These are phyloP conservation scores for Rutidosis leptorrhynchoides DNA, from an alignment of 129 eudicot genomes.

Conservation along the genomic window DNA sequence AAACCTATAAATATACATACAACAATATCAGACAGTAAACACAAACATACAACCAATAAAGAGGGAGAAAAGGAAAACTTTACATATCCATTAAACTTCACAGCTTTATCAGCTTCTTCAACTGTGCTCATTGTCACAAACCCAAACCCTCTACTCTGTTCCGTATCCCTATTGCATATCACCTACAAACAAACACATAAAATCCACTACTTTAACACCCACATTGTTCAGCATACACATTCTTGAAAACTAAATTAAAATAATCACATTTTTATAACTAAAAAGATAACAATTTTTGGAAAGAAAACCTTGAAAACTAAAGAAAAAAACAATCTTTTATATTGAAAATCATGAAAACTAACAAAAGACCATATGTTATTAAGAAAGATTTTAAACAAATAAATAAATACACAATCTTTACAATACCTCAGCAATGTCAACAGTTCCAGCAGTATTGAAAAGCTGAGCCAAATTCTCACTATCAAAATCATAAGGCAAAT, in stretches of 20 bases:
- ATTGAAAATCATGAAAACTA: background rate
- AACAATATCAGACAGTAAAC: background rate
- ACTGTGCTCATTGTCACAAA: conserved; percentile 62
- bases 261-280: no score
- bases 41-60: no score
- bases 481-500: conserved; percentile 65
- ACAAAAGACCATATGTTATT: background rate
- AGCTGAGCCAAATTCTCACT: conserved; percentile 73
- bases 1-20: background rate
- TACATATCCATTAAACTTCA: conserved; percentile 45
- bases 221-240: background rate
- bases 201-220: conserved; percentile 3
- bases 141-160: conserved; percentile 55
- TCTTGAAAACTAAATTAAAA: background rate
- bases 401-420: background rate
- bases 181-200: conserved; percentile 35
- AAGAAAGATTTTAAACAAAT: background rate
- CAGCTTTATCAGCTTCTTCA: conserved; percentile 60
- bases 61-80: conserved; percentile 22
- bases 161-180: conserved; percentile 50
- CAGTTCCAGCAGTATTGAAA: conserved; percentile 75
- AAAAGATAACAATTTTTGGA: no score
- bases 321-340: background rate
- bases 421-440: conserved; percentile 85
- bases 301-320: no score